Evolutionary conservation across 2,329 filamentous ascomycete species (phyloP).

Genomic region (Arachnopeziza araneosa): DNA sequence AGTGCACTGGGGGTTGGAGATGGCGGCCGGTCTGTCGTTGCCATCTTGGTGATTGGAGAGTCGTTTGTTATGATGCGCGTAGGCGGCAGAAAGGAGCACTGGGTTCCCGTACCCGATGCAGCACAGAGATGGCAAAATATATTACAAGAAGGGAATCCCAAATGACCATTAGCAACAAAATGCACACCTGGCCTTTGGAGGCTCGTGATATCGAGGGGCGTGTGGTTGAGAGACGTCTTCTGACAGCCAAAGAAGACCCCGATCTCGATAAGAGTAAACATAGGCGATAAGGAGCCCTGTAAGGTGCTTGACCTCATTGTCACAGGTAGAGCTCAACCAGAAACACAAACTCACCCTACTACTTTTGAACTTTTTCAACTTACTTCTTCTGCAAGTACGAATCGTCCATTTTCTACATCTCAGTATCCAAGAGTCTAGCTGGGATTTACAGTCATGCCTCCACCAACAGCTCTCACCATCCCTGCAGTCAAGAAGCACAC

Average conservation of each 20-base stretch:
- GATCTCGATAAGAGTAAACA: background rate
- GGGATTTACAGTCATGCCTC: constrained; percentile 17
- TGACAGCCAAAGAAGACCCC: background rate
- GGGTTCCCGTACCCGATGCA: background rate
- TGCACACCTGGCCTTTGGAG: background rate
- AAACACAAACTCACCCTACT: background rate
- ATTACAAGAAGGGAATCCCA: background rate
- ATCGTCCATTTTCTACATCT: no score
- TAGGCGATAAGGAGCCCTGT: background rate
- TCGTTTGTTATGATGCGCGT: background rate
- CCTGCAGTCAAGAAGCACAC: constrained; percentile 80
- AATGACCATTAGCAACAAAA: background rate
- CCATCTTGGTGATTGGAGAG: constrained; percentile 11
- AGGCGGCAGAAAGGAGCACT: background rate
- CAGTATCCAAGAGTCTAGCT: background rate
- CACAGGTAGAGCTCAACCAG: background rate
- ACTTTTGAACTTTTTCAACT: no score
- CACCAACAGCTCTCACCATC: constrained; percentile 53
- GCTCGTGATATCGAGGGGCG: background rate
- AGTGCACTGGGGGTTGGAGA: constrained; percentile 52
- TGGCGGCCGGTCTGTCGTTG: constrained; percentile 27
- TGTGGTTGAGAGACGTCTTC: background rate
- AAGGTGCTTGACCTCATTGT: background rate
- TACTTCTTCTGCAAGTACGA: no score
- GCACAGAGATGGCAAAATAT: background rate